Evolutionary conservation across 352 stramenopile genomes (phyloP).

Genomic region (Phytophthora cajani): DNA sequence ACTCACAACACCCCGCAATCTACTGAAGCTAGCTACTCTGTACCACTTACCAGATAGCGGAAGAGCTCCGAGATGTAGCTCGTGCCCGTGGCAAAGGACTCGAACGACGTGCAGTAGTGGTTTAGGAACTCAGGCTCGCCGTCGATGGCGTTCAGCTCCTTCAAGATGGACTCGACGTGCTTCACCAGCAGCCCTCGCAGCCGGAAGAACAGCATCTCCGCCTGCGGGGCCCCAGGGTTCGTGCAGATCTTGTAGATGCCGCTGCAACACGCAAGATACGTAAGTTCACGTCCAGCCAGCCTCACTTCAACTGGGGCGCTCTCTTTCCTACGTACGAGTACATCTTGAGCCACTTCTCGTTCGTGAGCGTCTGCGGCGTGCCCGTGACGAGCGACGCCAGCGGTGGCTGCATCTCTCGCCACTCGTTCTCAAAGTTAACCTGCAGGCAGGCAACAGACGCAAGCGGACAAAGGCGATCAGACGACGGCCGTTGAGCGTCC

Average conservation of each 20-base stretch:
- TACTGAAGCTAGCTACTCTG: not conserved
- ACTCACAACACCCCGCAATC: not conserved
- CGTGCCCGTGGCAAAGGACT: conserved; percentile 75
- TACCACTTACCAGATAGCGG: conserved; percentile 62
- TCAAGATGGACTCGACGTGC: conserved; percentile 70
- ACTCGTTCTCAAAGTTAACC: conserved; percentile 89
- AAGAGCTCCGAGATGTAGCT: conserved; percentile 88
- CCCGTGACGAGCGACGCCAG: conserved; percentile 80
- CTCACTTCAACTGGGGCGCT: not conserved
- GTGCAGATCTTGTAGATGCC: conserved; percentile 92
- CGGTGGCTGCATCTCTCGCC: conserved; percentile 83
- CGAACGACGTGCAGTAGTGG: conserved; percentile 73
- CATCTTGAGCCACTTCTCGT: conserved; percentile 88
- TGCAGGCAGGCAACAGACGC: conserved; percentile 30
- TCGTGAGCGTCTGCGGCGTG: conserved; percentile 66
- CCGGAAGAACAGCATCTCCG: conserved; percentile 85
- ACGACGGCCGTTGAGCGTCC: not conserved
- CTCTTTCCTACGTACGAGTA: conserved; percentile 70
- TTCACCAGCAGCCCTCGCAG: conserved; percentile 71
- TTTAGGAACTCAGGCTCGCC: conserved; percentile 75
- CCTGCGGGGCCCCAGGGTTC: conserved; percentile 78
- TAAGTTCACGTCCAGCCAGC: no score
- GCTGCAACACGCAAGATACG: conserved; percentile 29
- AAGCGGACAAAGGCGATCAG: conserved; percentile 6
- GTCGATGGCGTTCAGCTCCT: conserved; percentile 62